A percentile compares a stretch with the other conserved stretches of the same genome.
Conservation (phyloP, 1,139 yeast genomes). For the Scheffersomyces parashehatae region DNA sequence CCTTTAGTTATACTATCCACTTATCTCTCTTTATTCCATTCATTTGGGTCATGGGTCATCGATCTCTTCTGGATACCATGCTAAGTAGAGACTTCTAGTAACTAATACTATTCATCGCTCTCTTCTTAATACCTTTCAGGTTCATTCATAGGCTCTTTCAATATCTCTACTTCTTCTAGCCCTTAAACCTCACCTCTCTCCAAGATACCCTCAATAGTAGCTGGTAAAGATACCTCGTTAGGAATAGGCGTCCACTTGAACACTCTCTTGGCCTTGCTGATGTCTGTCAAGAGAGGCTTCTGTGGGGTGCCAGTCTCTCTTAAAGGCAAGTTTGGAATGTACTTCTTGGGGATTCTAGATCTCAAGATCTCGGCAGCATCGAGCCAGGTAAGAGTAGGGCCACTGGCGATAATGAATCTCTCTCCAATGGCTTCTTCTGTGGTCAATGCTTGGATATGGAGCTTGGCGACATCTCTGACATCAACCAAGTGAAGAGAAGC, state of each 20-base stretch:
- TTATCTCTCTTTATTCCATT: no score
- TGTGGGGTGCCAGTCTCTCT: slow-evolving; percentile 7
- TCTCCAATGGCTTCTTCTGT: neutral
- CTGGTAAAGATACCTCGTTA: slow-evolving; percentile 2
- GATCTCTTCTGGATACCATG: no score
- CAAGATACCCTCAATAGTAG: slow-evolving; percentile 2
- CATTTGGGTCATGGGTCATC: no score
- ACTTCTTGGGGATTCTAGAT: neutral
- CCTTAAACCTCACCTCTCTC: neutral
- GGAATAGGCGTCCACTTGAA: slow-evolving; percentile 9
- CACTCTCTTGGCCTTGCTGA: slow-evolving; percentile 4
- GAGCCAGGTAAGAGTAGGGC: neutral
- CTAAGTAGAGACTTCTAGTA: no score
- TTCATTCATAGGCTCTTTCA: no score
- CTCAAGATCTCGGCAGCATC: slow-evolving; percentile 2
- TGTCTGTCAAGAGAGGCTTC: slow-evolving; percentile 2
- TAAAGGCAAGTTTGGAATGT: slow-evolving; percentile 6
- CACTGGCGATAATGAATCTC: slow-evolving; percentile 1
- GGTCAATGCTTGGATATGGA: slow-evolving; percentile 5
- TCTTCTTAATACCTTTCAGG: no score
- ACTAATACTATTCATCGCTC: no score
- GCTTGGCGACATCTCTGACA: slow-evolving; percentile 8
- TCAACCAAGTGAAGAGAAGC: slow-evolving; percentile 3
- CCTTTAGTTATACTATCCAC: no score
- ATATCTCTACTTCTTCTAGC: no score